Conservation (phyloP, 2,329 filamentous ascomycete species). For the Ceratocystis lukuohia region DNA sequence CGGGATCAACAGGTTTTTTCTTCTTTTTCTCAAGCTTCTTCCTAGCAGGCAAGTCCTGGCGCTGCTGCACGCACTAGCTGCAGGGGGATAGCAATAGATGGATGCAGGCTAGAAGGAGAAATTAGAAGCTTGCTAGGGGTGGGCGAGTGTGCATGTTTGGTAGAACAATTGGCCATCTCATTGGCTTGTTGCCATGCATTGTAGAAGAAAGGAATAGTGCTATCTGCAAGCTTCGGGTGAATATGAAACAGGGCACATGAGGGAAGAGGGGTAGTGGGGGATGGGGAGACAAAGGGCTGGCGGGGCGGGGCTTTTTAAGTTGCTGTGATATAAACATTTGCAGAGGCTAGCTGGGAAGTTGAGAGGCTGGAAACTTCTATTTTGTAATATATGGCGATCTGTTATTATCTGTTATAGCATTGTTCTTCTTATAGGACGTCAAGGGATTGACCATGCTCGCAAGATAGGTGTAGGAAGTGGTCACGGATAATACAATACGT, state of each 20-base stretch:
- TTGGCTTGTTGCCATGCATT: not conserved
- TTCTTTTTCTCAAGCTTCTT: no score
- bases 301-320: not conserved
- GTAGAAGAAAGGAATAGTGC: not conserved
- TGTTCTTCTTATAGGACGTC: not conserved
- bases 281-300: not conserved
- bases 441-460: not conserved
- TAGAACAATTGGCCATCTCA: not conserved
- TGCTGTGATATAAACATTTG: not conserved
- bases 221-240: not conserved
- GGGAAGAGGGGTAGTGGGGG: not conserved
- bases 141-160: not conserved
- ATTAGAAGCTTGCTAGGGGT: not conserved
- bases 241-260: not conserved
- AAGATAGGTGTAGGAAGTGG: no score
- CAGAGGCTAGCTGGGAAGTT: not conserved
- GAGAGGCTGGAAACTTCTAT: not conserved
- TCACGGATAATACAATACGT: not conserved
- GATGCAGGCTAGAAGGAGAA: not conserved
- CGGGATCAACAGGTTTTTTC: not conserved
- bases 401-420: not conserved
- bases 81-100: not conserved
- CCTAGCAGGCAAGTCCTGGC: not conserved
- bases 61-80: not conserved
- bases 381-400: not conserved